These are phyloP conservation scores for Irpex rosettiformis DNA, from an alignment of 1,284 basidiomycete genomes.

Conservation along the genomic window DNA sequence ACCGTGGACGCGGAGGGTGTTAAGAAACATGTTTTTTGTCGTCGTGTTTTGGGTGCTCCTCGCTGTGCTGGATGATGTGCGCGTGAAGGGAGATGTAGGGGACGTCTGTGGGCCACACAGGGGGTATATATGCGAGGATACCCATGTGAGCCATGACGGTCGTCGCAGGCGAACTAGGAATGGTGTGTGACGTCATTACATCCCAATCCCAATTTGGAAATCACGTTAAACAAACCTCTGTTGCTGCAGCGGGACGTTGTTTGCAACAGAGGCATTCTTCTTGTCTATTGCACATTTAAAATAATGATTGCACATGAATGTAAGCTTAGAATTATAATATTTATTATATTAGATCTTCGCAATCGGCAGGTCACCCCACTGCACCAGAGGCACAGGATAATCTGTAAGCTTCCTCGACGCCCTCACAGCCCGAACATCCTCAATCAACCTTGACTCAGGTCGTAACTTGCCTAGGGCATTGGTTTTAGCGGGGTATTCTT, in stretches of 20 bases:
- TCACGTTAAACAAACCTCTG: neutral
- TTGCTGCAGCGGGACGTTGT: too few relatives aligned
- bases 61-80: slow-evolving; percentile 1
- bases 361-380: slow-evolving; percentile 67
- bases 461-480: slow-evolving; percentile 47
- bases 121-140: neutral
- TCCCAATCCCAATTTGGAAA: neutral
- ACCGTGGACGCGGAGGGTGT: slow-evolving; percentile 12
- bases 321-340: neutral
- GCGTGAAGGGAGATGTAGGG: neutral
- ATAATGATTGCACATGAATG: neutral
- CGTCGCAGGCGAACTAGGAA: neutral
- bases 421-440: slow-evolving; percentile 75
- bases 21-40: slow-evolving; percentile 14
- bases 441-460: slow-evolving; percentile 56
- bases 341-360: slow-evolving; percentile 36
- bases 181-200: neutral
- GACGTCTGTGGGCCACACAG: neutral
- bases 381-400: slow-evolving; percentile 54
- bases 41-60: slow-evolving; percentile 4
- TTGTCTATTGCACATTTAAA: neutral
- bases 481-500: slow-evolving; percentile 47
- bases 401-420: slow-evolving; percentile 48
- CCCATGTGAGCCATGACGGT: neutral
- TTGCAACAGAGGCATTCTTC: neutral